A percentile compares a stretch with the other conserved stretches of the same genome.
These are phyloP conservation scores for Cutaneotrichosporon spelunceum DNA, from an alignment of 1,284 basidiomycete genomes.

Conservation along the genomic window DNA sequence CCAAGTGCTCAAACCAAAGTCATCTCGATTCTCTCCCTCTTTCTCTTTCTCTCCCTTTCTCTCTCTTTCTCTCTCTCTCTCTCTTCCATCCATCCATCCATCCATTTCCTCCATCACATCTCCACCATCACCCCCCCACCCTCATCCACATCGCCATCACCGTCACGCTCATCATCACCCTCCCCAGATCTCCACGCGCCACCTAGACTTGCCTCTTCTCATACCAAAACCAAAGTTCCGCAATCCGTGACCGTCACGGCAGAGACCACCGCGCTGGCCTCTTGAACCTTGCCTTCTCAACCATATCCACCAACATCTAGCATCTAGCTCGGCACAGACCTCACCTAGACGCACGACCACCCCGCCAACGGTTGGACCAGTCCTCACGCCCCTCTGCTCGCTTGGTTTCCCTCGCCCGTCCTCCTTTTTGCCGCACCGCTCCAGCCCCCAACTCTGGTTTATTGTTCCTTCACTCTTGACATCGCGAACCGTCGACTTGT, in stretches of 20 bases:
- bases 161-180: neutral
- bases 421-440: too few relatives aligned
- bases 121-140: too few relatives aligned
- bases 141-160: neutral
- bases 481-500: neutral
- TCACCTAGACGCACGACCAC: neutral
- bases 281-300: neutral
- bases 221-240: neutral
- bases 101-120: neutral
- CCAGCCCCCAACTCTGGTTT: neutral
- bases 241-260: neutral
- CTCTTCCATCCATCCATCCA: neutral
- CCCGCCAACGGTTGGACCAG: neutral
- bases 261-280: neutral
- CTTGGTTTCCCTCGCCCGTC: neutral
- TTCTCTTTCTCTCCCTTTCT: neutral
- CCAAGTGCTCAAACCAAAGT: neutral
- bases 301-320: neutral
- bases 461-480: neutral
- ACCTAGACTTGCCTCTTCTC: neutral
- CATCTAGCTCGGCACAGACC: neutral
- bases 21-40: neutral
- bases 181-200: neutral
- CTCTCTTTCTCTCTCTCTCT: neutral
- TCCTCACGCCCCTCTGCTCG: neutral